A percentile compares a stretch with the other conserved stretches of the same genome.
Conservation (phyloP, 2,329 filamentous ascomycete genomes). For the Cordyceps cicadae region DNA sequence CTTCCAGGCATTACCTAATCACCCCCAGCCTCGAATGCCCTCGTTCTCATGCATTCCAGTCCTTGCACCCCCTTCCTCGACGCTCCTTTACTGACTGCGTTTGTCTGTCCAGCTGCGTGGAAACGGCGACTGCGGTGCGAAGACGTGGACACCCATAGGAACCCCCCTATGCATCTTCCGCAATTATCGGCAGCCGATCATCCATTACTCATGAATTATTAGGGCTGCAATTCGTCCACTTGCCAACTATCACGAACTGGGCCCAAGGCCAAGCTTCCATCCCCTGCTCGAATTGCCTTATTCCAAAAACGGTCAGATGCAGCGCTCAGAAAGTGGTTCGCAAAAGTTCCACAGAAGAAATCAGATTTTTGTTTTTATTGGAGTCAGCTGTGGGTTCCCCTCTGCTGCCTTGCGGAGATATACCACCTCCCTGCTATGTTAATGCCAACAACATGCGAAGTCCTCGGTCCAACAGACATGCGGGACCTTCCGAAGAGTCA, state of each 20-base stretch:
- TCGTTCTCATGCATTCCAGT: no score
- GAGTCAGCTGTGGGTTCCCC: background rate
- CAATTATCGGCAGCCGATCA: background rate
- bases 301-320: background rate
- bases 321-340: background rate
- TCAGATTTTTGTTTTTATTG: background rate
- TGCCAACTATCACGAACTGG: background rate
- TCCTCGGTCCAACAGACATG: no score
- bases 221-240: background rate
- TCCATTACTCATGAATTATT: background rate
- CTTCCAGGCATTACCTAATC: no score
- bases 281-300: background rate
- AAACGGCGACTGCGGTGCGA: background rate
- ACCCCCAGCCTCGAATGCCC: no score
- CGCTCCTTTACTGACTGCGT: no score
- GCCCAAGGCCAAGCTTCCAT: background rate
- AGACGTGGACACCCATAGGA: background rate
- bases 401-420: background rate
- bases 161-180: background rate
- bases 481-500: no score
- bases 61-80: no score
- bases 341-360: background rate
- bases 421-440: background rate
- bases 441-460: background rate
- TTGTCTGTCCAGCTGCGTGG: no score